Percentiles rank a stretch among this genome's conserved stretches.
These are phyloP conservation scores for Pichia ethanolica DNA, from an alignment of 805 yeast species.

Conservation along the genomic window DNA sequence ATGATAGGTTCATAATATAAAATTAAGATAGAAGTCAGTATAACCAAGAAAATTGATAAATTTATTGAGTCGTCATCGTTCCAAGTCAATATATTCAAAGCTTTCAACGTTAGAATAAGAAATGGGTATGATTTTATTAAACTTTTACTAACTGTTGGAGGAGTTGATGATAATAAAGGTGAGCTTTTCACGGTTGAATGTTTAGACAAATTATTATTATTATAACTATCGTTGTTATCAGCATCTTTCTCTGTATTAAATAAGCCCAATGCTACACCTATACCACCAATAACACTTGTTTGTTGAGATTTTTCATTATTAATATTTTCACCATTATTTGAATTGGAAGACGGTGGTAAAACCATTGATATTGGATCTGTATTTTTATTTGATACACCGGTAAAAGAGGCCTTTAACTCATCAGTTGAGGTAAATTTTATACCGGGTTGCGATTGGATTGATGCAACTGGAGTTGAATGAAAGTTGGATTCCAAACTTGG, in stretches of 20 bases:
- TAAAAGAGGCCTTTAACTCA: conserved; percentile 33
- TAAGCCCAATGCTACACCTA: conserved; percentile 4
- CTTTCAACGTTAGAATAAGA: conserved; percentile 60
- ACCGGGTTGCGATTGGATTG: conserved; percentile 17
- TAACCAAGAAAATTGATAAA: conserved; percentile 43
- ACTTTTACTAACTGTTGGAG: conserved; percentile 83
- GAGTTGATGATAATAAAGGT: conserved; percentile 81
- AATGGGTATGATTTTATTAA: conserved; percentile 81
- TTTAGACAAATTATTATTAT: not conserved
- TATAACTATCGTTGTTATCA: not conserved
- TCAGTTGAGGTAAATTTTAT: conserved; percentile 26
- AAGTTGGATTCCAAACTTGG: not conserved
- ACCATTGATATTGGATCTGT: conserved; percentile 9
- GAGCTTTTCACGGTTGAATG: conserved; percentile 44
- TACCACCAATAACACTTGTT: conserved; percentile 2
- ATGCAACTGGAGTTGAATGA: conserved; percentile 10
- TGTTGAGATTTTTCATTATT: not conserved
- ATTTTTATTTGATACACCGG: conserved; percentile 27
- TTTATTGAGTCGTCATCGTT: conserved; percentile 77
- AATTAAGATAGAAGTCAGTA: conserved; percentile 48
- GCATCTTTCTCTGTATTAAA: not conserved
- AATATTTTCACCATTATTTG: not conserved
- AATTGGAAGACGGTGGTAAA: conserved; percentile 6
- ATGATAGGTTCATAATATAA: conserved; percentile 74
- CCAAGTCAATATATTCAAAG: conserved; percentile 79